phyloP scores from a whole-genome alignment of 2,329 filamentous ascomycete species.

The Zasmidium cellare region DNA sequence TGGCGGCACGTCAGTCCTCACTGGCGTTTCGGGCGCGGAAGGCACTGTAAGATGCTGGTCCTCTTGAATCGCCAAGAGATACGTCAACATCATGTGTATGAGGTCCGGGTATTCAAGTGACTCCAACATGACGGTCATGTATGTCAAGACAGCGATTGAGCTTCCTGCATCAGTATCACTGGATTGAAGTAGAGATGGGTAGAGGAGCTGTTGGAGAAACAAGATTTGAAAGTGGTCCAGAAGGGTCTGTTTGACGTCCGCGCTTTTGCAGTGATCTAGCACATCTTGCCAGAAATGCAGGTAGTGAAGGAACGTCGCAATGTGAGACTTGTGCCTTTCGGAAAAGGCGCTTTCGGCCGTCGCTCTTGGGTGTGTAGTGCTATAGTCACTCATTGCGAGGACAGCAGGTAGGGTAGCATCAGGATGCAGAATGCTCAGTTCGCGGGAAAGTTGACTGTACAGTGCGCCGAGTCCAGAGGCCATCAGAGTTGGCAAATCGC shows the following conservation, averaged over 20 bases:
- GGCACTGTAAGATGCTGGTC: constrained; percentile 34
- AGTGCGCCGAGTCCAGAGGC: constrained; percentile 85
- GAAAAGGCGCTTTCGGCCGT: constrained; percentile 74
- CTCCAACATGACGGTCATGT: constrained; percentile 86
- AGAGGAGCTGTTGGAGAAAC: constrained; percentile 92
- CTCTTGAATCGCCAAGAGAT: constrained; percentile 80
- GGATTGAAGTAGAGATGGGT: constrained; percentile 92
- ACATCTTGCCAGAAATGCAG: constrained; percentile 98
- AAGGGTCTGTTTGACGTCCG: constrained; percentile 87
- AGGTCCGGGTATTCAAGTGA: constrained; percentile 90
- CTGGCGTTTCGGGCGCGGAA: constrained; percentile 55
- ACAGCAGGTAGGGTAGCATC: constrained; percentile 76
- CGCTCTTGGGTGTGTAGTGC: constrained; percentile 67
- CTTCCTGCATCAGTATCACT: constrained; percentile 97
- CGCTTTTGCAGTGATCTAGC: constrained; percentile 88
- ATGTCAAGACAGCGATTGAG: constrained; percentile 91
- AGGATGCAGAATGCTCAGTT: constrained; percentile 79
- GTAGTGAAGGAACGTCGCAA: constrained; percentile 92
- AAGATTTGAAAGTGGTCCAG: constrained; percentile 97
- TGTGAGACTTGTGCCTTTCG: constrained; percentile 75
- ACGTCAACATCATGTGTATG: constrained; percentile 89
- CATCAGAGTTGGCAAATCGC: constrained; percentile 95
- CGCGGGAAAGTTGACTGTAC: constrained; percentile 70
- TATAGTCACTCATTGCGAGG: constrained; percentile 84
- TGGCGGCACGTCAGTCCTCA: constrained; percentile 51